phyloP scores from a whole-genome alignment of 176 grass and related monocot species.

The Chrysopogon serrulatus region DNA sequence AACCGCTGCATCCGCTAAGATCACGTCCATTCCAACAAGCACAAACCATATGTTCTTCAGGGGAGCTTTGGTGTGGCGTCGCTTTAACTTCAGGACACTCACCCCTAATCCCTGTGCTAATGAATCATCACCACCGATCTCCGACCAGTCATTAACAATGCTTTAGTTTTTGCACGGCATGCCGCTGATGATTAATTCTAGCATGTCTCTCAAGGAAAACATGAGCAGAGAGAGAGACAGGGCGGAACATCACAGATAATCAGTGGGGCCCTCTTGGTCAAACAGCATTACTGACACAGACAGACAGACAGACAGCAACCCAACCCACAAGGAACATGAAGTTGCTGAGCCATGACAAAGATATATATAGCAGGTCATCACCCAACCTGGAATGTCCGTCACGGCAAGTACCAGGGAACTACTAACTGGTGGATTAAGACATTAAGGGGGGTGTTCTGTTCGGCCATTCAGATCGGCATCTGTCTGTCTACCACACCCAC shows the following conservation, averaged over 20 bases:
- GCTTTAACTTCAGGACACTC: constrained; percentile 14
- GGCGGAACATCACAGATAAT: not conserved
- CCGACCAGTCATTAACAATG: not conserved
- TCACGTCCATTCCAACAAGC: not conserved
- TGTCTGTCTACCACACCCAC: not conserved
- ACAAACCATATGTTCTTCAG: no score
- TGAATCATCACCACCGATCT: not conserved
- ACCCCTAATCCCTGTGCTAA: not conserved
- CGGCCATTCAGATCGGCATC: not conserved
- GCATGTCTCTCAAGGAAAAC: not conserved
- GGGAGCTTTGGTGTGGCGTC: no score
- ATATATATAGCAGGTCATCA: not conserved
- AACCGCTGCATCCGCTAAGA: not conserved
- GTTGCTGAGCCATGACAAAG: not conserved
- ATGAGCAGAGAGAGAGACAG: not conserved
- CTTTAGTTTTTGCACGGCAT: not conserved
- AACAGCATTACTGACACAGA: not conserved
- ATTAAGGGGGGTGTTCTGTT: not conserved
- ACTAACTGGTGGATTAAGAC: not conserved
- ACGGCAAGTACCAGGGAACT: constrained; percentile 4
- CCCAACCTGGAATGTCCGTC: constrained; percentile 9
- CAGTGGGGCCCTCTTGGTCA: not conserved
- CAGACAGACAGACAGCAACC: not conserved
- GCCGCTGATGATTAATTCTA: not conserved
- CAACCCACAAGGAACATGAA: not conserved